Percentiles rank a stretch among this genome's conserved stretches.
These are phyloP conservation scores for Cercospora sesami DNA, from an alignment of 2,329 filamentous ascomycete genomes.

Conservation along the genomic window DNA sequence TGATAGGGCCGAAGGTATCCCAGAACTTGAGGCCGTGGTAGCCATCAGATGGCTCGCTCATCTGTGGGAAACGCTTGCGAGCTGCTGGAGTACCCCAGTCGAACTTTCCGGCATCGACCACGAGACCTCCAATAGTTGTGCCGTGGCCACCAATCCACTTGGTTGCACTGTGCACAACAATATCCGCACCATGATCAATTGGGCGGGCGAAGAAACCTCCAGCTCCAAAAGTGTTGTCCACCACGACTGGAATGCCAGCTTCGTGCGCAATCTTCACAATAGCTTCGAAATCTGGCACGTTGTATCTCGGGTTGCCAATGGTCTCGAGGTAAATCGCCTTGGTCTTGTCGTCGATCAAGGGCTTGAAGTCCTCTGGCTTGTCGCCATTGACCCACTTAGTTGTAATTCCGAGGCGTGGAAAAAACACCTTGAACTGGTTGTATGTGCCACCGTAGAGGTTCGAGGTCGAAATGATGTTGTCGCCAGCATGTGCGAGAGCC, in stretches of 20 bases:
- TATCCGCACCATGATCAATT: constrained; percentile 88
- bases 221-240: constrained; percentile 94
- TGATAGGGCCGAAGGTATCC: constrained; percentile 81
- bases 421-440: constrained; percentile 92
- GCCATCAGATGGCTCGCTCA: constrained; percentile 82
- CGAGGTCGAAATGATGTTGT: constrained; percentile 89
- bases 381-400: constrained; percentile 88
- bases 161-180: constrained; percentile 89
- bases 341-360: constrained; percentile 85
- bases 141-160: constrained; percentile 98
- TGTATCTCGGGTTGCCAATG: constrained; percentile 92
- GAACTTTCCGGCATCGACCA: constrained; percentile 88
- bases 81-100: constrained; percentile 79
- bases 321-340: constrained; percentile 91
- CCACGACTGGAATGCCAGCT: constrained; percentile 61
- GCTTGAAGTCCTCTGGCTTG: constrained; percentile 72
- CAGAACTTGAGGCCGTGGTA: constrained; percentile 95
- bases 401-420: constrained; percentile 80
- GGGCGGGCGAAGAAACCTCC: constrained; percentile 85
- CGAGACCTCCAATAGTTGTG: constrained; percentile 78
- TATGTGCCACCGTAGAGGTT: constrained; percentile 95
- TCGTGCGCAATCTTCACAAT: constrained; percentile 78
- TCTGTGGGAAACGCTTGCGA: constrained; percentile 76
- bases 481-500: constrained; percentile 79
- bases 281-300: constrained; percentile 85